A percentile compares a stretch with the other conserved stretches of the same genome.
phyloP scores from a whole-genome alignment of 2,329 filamentous ascomycete species.

The Xylaria sp. region DNA sequence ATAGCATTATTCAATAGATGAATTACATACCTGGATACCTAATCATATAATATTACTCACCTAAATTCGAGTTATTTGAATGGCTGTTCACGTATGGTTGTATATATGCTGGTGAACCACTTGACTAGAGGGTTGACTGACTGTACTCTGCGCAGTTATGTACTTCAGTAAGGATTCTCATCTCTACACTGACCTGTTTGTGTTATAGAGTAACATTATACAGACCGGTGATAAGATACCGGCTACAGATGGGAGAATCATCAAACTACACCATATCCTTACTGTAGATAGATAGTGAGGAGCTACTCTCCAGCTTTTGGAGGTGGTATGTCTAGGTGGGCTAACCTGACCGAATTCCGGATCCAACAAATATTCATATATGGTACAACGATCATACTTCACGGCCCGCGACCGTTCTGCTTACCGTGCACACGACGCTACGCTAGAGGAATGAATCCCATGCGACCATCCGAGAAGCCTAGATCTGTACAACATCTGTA shows the following conservation, averaged over 20 bases:
- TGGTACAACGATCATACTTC: slow-evolving; percentile 25
- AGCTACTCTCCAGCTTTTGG: background rate
- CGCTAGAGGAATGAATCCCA: slow-evolving; percentile 8
- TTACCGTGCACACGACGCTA: slow-evolving; percentile 25
- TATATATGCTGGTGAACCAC: no score
- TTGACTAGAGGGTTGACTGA: background rate
- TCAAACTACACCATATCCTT: background rate
- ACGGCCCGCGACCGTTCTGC: slow-evolving; percentile 22
- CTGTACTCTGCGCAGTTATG: background rate
- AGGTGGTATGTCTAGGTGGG: slow-evolving; percentile 13
- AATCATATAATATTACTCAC: background rate
- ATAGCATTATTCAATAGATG: background rate
- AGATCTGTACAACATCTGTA: slow-evolving; percentile 25
- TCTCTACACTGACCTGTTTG: background rate
- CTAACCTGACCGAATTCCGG: slow-evolving; percentile 20
- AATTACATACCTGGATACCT: background rate
- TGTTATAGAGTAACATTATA: background rate
- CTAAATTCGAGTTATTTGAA: background rate
- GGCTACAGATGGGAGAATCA: background rate
- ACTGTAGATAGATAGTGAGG: background rate
- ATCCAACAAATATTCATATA: slow-evolving; percentile 20
- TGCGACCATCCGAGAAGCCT: slow-evolving; percentile 22
- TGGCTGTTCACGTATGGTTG: background rate
- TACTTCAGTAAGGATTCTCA: background rate
- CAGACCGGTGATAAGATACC: background rate